These are phyloP conservation scores for Margaritispora aquatica DNA, from an alignment of 495 filamentous ascomycete species.

Conservation along the genomic window DNA sequence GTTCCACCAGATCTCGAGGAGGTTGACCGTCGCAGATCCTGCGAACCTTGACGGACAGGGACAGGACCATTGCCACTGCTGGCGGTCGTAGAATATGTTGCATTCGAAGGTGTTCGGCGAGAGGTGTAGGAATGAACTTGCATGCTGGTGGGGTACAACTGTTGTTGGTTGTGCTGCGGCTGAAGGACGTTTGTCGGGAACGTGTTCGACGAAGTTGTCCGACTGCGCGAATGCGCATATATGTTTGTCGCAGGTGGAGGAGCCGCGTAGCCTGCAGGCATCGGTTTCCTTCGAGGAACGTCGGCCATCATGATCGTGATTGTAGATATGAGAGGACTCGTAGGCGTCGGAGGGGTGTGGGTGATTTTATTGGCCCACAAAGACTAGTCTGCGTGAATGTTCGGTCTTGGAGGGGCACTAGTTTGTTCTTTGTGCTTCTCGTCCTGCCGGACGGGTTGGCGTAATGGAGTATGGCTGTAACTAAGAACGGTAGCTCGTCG, in stretches of 20 bases:
- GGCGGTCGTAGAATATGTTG: constrained; percentile 63
- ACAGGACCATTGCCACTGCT: constrained; percentile 42
- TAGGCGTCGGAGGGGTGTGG: background rate
- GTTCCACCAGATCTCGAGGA: constrained; percentile 63
- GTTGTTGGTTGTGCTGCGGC: constrained; percentile 19
- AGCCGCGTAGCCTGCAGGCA: constrained; percentile 20
- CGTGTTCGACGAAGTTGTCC: constrained; percentile 55
- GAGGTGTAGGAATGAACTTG: constrained; percentile 32
- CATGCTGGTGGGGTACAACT: constrained; percentile 21
- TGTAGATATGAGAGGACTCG: background rate
- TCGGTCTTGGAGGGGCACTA: background rate
- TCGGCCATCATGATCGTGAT: constrained; percentile 19
- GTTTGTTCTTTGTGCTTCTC: background rate
- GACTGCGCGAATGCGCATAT: constrained; percentile 42
- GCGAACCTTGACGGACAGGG: constrained; percentile 43
- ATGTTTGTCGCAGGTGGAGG: constrained; percentile 23
- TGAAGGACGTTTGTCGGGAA: constrained; percentile 38
- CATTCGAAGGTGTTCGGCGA: constrained; percentile 64
- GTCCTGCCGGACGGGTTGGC: background rate
- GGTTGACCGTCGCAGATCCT: constrained; percentile 64
- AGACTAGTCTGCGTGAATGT: background rate
- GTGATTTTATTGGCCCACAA: constrained; percentile 2
- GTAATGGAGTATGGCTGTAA: background rate
- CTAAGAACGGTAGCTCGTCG: background rate
- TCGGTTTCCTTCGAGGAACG: constrained; percentile 21